phyloP scores from a whole-genome alignment of 1,284 basidiomycete genomes.

The Microbotryum violaceum region DNA sequence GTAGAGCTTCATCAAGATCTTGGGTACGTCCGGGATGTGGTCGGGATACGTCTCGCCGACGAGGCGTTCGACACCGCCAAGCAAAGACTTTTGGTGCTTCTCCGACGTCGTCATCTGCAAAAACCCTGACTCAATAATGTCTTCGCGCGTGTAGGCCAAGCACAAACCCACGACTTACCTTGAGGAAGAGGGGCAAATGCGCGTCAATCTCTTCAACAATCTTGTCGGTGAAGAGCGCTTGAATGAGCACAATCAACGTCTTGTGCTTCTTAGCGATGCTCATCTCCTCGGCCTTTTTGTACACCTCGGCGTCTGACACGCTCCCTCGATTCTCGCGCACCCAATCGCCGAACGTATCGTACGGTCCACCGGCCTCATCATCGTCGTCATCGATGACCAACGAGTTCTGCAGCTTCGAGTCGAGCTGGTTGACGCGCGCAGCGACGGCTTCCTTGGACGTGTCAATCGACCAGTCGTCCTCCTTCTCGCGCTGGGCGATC shows the following conservation, averaged over 20 bases:
- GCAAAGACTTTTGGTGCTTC: constrained; percentile 89
- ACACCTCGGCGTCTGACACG: constrained; percentile 56
- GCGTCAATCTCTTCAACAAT: constrained; percentile 64
- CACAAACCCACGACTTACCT: constrained; percentile 50
- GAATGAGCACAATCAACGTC: constrained; percentile 72
- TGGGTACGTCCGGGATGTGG: constrained; percentile 60
- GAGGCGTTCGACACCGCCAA: constrained; percentile 81
- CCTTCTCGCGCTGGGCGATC: constrained; percentile 39
- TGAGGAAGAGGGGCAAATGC: constrained; percentile 68
- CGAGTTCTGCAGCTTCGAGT: constrained; percentile 53
- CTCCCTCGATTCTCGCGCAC: constrained; percentile 65
- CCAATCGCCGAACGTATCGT: constrained; percentile 77
- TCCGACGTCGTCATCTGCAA: constrained; percentile 52
- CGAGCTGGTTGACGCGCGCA: constrained; percentile 71
- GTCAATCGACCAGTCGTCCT: constrained; percentile 75
- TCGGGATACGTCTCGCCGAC: constrained; percentile 64
- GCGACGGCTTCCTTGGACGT: constrained; percentile 87
- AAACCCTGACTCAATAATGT: background rate
- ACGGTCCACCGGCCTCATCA: constrained; percentile 78
- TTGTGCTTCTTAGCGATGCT: constrained; percentile 96
- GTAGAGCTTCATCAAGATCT: constrained; percentile 92
- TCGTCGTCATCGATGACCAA: constrained; percentile 62
- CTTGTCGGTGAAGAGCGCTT: constrained; percentile 76
- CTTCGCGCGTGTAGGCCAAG: background rate
- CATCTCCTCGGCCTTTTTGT: constrained; percentile 82